phyloP scores from a whole-genome alignment of 257 asterid species.

The Salvia rosmarinus region DNA sequence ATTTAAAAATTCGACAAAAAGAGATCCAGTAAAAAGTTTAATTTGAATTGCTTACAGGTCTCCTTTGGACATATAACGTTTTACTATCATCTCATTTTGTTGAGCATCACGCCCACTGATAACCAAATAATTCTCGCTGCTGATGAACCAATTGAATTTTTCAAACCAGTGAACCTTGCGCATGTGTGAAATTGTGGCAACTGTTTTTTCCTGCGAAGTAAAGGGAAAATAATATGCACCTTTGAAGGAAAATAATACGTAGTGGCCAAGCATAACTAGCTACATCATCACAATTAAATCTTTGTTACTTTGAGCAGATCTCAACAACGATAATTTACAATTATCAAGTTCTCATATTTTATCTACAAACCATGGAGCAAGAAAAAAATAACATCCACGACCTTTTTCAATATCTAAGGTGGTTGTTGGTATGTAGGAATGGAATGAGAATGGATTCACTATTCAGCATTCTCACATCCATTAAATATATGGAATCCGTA shows the following conservation, averaged over 20 bases:
- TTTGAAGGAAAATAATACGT: constrained; percentile 16
- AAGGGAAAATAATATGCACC: constrained; percentile 28
- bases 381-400: constrained; percentile 14
- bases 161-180: constrained; percentile 99
- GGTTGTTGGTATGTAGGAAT: too few species aligned
- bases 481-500: too few species aligned
- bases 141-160: constrained; percentile 97
- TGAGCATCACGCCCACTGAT: constrained; percentile 98
- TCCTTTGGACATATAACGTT: constrained; percentile 97
- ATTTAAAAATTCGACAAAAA: constrained; percentile 17
- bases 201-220: constrained; percentile 79
- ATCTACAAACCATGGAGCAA: constrained; percentile 18
- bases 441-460: too few species aligned
- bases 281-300: not conserved
- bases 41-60: constrained; percentile 71
- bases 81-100: constrained; percentile 98
- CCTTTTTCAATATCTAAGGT: too few species aligned
- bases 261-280: constrained; percentile 31
- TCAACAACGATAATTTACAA: constrained; percentile 23
- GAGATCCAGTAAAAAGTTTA: not conserved
- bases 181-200: constrained; percentile 92
- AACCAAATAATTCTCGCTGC: constrained; percentile 96
- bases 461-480: too few species aligned
- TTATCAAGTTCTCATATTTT: constrained; percentile 22
- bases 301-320: constrained; percentile 21